Base-by-base conservation (phyloP, 805 yeast species). In the Cyberlindnera xishuangbannaensis region DNA sequence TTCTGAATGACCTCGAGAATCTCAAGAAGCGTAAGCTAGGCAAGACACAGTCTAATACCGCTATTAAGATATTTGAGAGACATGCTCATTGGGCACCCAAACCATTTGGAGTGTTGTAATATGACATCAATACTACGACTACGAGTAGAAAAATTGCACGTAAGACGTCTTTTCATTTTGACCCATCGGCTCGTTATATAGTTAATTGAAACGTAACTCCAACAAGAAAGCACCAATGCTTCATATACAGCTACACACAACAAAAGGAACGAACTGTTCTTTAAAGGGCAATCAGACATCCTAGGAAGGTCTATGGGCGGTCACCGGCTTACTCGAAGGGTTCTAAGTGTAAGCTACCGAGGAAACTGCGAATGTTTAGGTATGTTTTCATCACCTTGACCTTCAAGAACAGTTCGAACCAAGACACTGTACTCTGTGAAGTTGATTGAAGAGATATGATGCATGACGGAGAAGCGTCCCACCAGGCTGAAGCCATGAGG, bases 351-450 rank as follows among this genome's bases (percentile, higher is more conserved):
- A 76, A 69, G 76, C 83, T 82, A 80, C 88, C 92, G 92, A 75
- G 90, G 88, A 82, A 81, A 82, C 92, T 82, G 92, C 90, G 92
- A 82, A 81, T 81, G 92, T 79, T 71, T 63, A 67, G 68, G 79
- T 78, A n/a, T 62, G 63, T 67, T 67, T 76, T 81, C 88, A 81
- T 82, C 92, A 81, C 67, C 54, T 76, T 60, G 43, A 39, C n/a
- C n/a, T n/a, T n/a, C n/a, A n/a, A n/a, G 35, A 28, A 18, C 28
- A 14, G 18, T 17, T 22, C 8, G 16, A 18, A 21, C 15, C 18
- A 13, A 18, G 30, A 12, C 28, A 16, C 22, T 14, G 25, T 18
- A 26, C 18, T 21, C 20, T 8, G 11, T 25, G 6, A 6, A 6
- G 7, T 25, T 11, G 18, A 25, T 11, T 15, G 18, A n/a, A 25